Evolutionary conservation across 2,329 filamentous ascomycete species (phyloP).

Genomic region (Beauveria varroae): DNA sequence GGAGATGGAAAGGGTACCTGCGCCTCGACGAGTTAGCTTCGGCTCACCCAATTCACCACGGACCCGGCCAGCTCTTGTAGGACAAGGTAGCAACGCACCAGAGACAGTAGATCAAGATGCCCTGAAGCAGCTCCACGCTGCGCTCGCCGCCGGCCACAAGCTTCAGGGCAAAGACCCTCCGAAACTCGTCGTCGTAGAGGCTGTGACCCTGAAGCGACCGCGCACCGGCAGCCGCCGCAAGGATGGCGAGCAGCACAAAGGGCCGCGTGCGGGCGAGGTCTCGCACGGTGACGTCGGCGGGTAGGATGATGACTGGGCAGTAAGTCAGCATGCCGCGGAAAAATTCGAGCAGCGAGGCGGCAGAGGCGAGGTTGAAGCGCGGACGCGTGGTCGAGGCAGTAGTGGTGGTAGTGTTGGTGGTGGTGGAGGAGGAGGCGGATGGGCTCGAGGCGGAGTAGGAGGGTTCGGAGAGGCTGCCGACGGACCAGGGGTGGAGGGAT

Average conservation of each 20-base stretch:
- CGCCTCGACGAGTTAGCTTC: background rate
- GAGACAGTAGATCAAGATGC: conserved; percentile 47
- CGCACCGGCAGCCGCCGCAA: conserved; percentile 42
- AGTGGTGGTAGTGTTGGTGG: conserved; percentile 19
- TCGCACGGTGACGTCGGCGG: conserved; percentile 33
- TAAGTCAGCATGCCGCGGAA: conserved; percentile 37
- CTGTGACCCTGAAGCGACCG: conserved; percentile 42
- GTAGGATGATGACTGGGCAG: conserved; percentile 37
- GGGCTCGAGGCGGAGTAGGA: conserved; percentile 20
- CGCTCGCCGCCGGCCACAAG: conserved; percentile 50
- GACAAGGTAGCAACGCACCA: conserved; percentile 36
- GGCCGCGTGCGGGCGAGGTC: conserved; percentile 38
- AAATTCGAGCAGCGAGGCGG: conserved; percentile 33
- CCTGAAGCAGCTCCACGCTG: conserved; percentile 48
- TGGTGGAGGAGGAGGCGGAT: conserved; percentile 19
- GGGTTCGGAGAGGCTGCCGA: background rate
- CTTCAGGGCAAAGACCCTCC: conserved; percentile 48
- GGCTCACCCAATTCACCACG: background rate
- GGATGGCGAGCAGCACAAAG: conserved; percentile 46
- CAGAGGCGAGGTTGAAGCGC: conserved; percentile 49
- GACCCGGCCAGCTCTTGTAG: too few species aligned
- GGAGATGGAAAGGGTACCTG: conserved; percentile 49
- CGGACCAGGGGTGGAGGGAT: background rate
- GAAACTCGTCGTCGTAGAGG: conserved; percentile 50
- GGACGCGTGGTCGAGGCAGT: conserved; percentile 38